Conservation (phyloP, 176 grass and related monocot species). For the Alloteropsis semialata region DNA sequence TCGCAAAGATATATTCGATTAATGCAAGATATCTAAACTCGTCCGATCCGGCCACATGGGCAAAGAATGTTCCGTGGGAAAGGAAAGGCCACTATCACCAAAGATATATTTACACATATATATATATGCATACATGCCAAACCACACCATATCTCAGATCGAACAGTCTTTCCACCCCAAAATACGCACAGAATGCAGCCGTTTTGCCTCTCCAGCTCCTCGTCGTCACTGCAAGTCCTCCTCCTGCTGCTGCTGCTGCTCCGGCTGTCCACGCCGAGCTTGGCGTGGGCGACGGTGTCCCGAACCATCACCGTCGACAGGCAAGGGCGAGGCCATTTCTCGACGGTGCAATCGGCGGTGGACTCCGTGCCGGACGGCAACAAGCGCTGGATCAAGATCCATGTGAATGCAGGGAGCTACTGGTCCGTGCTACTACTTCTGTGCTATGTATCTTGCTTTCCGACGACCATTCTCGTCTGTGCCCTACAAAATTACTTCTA, state of each 20-base stretch:
- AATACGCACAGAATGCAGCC: not conserved
- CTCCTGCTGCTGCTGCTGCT: not conserved
- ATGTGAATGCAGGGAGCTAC: conserved; percentile 45
- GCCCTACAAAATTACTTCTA: not conserved
- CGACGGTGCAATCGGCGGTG: conserved; percentile 52
- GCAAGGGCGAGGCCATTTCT: conserved; percentile 27
- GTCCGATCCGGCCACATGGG: not conserved
- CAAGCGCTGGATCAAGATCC: conserved; percentile 44
- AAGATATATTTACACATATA: not conserved
- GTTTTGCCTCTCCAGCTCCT: not conserved
- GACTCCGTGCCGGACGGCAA: conserved; percentile 51
- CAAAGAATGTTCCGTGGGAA: not conserved
- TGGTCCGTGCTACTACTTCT: conserved; percentile 11
- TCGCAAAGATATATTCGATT: too few relatives aligned
- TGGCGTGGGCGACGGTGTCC: not conserved
- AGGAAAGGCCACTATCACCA: not conserved
- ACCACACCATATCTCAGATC: not conserved
- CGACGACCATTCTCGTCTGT: too few relatives aligned
- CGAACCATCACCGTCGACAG: conserved; percentile 32
- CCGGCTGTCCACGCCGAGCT: not conserved
- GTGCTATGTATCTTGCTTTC: too few relatives aligned
- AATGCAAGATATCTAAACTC: not conserved
- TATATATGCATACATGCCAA: not conserved
- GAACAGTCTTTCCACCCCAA: not conserved
- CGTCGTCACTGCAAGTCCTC: not conserved